These are phyloP conservation scores for Fraxinus latifolia DNA, from an alignment of 305 asterid species.

Conservation along the genomic window DNA sequence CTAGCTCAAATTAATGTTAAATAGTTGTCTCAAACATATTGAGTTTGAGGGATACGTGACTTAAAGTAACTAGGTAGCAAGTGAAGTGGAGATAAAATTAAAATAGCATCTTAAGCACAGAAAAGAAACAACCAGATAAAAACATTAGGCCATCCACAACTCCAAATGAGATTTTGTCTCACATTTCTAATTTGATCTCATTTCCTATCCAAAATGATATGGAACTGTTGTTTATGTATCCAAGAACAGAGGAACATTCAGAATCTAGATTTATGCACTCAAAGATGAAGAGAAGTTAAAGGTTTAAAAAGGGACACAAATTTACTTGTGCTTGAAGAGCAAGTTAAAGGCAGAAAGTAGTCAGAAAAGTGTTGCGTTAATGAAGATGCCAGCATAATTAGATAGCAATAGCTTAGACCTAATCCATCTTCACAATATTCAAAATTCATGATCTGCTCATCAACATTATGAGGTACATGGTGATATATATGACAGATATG, in stretches of 20 bases:
- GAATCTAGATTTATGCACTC: background rate
- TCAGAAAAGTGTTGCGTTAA: background rate
- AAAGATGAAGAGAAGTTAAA: background rate
- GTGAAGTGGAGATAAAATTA: background rate
- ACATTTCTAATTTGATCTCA: background rate
- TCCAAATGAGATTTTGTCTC: background rate
- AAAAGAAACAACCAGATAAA: background rate
- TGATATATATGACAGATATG: background rate
- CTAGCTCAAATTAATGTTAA: background rate
- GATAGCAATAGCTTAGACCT: background rate
- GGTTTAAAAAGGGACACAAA: background rate
- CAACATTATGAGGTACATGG: background rate
- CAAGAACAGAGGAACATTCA: background rate
- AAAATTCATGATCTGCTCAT: background rate
- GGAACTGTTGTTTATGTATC: background rate
- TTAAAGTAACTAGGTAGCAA: background rate
- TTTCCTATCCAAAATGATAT: background rate
- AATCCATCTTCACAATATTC: background rate
- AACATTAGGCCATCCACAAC: background rate
- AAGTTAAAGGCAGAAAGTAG: background rate
- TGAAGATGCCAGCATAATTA: background rate
- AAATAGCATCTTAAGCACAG: background rate
- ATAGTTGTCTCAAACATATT: background rate
- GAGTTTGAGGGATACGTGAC: background rate
- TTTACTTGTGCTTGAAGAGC: background rate